Base-by-base conservation (phyloP, 371 early-diverging fungal species). In the Batrachochytrium dendrobatidis region DNA sequence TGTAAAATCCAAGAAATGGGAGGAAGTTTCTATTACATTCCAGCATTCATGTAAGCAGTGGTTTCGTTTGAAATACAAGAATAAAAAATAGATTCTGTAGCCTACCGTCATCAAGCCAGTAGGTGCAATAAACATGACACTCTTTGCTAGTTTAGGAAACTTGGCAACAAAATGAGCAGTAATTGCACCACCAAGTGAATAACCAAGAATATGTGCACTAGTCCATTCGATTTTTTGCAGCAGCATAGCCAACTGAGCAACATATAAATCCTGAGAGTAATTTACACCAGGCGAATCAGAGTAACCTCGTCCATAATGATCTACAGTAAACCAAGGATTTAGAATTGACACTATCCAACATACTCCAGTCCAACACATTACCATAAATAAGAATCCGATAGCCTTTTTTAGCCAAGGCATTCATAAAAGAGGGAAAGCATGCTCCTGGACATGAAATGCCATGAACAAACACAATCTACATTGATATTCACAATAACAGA, bases 171-270 rank as follows among this genome's bases (percentile, higher is more conserved):
- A 83, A 2, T 75, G 69, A 6, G 76, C 68, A 4, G 78, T 73
- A 55, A 83, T 77, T 46, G 69, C 81, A 18, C 77, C 84, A 31
- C 84, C 84, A 4, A 82, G 53, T 3, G 77, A 76, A 17, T 73
- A 62, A 20, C 81, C 84, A 26, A 81, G 64, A 0, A 83, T 60
- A 57, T 71, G 63, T 4, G 64, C 35, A 17, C 60, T 61, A 18
- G 55, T 46, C 84, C 84, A 83, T n/a, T 77, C 80, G n/a, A 83
- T 67, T 34, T 76, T 67, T 20, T 79, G 71, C 15, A 83, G 59
- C 1, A 83, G 50, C 30, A 71, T 61, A 3, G 70, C 70, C 6
- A 81, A 49, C 50, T 83, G 84, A 2, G 69, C 60, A 15, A 73
- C 74, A 53, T 75, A 80, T 0, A 82, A 63, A 3, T 69, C 59